phyloP scores from a whole-genome alignment of 2,329 filamentous ascomycete genomes.

The Aureobasidium pullulans region DNA sequence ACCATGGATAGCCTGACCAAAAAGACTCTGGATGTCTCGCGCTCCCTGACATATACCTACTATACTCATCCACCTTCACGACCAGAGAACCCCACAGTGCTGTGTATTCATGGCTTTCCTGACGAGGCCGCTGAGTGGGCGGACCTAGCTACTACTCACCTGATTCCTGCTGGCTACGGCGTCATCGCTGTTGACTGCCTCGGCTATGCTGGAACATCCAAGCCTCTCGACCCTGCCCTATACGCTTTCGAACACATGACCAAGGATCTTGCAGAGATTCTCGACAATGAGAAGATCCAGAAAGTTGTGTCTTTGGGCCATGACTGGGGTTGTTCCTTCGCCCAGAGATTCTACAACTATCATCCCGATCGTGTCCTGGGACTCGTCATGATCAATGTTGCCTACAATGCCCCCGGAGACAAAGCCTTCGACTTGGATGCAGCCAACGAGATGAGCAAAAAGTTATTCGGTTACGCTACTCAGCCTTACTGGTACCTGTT shows the following conservation, averaged over 20 bases:
- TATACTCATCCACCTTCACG: slow-evolving; percentile 26
- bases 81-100: slow-evolving; percentile 29
- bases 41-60: slow-evolving; percentile 34
- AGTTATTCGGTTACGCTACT: slow-evolving; percentile 31
- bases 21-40: slow-evolving; percentile 9
- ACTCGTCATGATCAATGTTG: slow-evolving; percentile 37
- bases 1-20: slow-evolving; percentile 11
- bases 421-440: slow-evolving; percentile 32
- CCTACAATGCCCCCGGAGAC: slow-evolving; percentile 32
- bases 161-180: slow-evolving; percentile 34
- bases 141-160: slow-evolving; percentile 30
- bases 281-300: slow-evolving; percentile 31
- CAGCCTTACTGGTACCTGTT: slow-evolving; percentile 44
- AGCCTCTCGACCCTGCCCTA: slow-evolving; percentile 31
- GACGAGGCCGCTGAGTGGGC: slow-evolving; percentile 41
- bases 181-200: slow-evolving; percentile 33
- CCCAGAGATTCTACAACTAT: slow-evolving; percentile 37
- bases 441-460: slow-evolving; percentile 26
- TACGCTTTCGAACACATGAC: slow-evolving; percentile 34
- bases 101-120: slow-evolving; percentile 44
- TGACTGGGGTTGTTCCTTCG: slow-evolving; percentile 41
- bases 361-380: slow-evolving; percentile 34
- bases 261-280: slow-evolving; percentile 34
- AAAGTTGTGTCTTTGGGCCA: slow-evolving; percentile 40
- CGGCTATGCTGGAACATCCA: slow-evolving; percentile 33